These are phyloP conservation scores for Blepharisma japonicum DNA, from an alignment of 73 alveolate genomes.

Conservation along the genomic window DNA sequence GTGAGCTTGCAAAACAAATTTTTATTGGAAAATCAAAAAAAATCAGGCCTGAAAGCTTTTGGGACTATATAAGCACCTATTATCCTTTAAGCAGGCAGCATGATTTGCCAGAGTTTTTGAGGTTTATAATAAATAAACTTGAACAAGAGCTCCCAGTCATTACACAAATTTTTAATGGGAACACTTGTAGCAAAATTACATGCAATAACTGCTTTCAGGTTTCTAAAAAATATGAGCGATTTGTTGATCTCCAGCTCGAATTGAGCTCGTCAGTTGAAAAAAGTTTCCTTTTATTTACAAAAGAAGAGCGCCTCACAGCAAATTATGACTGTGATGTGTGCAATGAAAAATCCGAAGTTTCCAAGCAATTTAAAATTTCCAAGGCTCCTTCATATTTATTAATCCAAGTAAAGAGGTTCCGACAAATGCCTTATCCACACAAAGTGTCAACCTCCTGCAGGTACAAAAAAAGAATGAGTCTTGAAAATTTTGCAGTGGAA, in stretches of 20 bases:
- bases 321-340: background rate
- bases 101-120: constrained; percentile 23
- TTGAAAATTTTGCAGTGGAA: background rate
- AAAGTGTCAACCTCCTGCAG: background rate
- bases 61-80: background rate
- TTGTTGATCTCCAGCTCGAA: constrained; percentile 1
- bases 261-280: constrained; percentile 2
- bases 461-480: background rate
- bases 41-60: background rate
- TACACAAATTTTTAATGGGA: constrained; percentile 9
- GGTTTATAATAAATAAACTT: background rate
- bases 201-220: background rate
- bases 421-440: constrained; percentile 22
- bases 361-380: background rate
- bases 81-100: constrained; percentile 7
- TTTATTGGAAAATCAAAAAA: background rate
- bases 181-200: background rate
- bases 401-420: constrained; percentile 12
- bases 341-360: background rate
- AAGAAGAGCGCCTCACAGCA: constrained; percentile 1
- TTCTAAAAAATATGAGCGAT: background rate
- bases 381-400: background rate
- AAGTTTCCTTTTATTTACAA: background rate
- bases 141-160: background rate
- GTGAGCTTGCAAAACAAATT: too few species aligned